Percentiles rank a stretch among this genome's conserved stretches.
Conservation (phyloP, 129 eudicot species). For the Cynara cardunculus region DNA sequence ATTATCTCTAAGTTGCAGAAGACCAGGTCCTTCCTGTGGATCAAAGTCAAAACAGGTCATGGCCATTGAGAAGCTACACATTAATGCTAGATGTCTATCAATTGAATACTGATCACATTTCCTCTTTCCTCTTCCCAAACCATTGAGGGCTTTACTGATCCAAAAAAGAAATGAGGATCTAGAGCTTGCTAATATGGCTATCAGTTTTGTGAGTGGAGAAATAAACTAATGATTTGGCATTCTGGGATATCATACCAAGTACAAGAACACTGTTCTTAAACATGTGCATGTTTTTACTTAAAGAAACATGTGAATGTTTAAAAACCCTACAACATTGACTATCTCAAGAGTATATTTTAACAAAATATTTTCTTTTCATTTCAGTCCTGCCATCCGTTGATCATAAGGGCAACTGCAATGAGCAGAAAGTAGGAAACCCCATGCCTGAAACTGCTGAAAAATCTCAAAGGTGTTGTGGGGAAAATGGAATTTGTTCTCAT, state of each 20-base stretch:
- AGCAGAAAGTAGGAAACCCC: conserved; percentile 24
- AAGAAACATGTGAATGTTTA: background rate
- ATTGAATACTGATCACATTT: background rate
- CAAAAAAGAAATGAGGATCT: background rate
- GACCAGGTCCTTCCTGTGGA: background rate
- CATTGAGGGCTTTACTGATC: background rate
- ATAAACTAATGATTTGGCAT: background rate
- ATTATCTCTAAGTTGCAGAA: background rate
- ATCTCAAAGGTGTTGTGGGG: conserved; percentile 45
- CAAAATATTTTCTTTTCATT: background rate
- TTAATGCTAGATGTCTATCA: no score
- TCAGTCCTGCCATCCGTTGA: conserved; percentile 35
- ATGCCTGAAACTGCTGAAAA: conserved; percentile 20
- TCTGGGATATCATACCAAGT: background rate
- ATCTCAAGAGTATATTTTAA: background rate
- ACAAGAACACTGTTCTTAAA: background rate
- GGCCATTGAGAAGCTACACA: background rate
- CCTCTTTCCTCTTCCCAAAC: background rate
- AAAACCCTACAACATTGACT: background rate
- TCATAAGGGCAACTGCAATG: conserved; percentile 21
- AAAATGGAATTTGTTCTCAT: conserved; percentile 62
- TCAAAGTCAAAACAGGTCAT: background rate
- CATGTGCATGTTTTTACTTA: background rate
- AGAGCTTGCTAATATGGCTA: background rate
- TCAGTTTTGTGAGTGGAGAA: background rate